phyloP scores from a whole-genome alignment of 2,329 filamentous ascomycete species.

The Epichloe bromicola region DNA sequence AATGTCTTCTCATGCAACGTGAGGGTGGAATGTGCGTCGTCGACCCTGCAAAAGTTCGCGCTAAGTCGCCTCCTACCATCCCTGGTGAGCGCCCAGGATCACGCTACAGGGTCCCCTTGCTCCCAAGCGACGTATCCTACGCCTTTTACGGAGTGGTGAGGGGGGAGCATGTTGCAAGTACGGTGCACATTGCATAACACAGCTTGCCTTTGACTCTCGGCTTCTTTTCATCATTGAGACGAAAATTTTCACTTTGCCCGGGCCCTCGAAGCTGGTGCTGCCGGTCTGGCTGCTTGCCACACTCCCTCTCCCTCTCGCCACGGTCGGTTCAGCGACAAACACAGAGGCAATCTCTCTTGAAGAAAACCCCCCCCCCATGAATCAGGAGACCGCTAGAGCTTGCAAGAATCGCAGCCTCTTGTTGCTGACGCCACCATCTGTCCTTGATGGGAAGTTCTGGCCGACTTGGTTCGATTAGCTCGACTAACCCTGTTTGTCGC shows the following conservation, averaged over 20 bases:
- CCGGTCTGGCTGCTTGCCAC: background rate
- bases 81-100: conserved; percentile 1
- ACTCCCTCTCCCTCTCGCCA: too few species aligned
- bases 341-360: background rate
- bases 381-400: background rate
- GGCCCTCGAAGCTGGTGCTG: background rate
- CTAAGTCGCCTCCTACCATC: conserved; percentile 5
- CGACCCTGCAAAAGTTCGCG: conserved; percentile 7
- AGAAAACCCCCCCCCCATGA: background rate
- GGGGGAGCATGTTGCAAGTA: background rate
- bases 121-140: conserved; percentile 4
- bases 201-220: too few species aligned
- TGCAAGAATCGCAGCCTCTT: background rate
- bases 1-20: conserved; percentile 2
- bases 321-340: too few species aligned
- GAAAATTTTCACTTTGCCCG: background rate
- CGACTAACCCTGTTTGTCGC: background rate
- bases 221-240: background rate
- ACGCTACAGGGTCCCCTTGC: conserved; percentile 1
- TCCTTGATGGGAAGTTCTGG: background rate
- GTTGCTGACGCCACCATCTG: conserved; percentile 1
- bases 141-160: background rate
- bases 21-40: background rate
- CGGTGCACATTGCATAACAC: background rate
- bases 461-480: background rate